These are phyloP conservation scores for Quercus phellos DNA, from an alignment of 331 rosid genomes.

Conservation along the genomic window DNA sequence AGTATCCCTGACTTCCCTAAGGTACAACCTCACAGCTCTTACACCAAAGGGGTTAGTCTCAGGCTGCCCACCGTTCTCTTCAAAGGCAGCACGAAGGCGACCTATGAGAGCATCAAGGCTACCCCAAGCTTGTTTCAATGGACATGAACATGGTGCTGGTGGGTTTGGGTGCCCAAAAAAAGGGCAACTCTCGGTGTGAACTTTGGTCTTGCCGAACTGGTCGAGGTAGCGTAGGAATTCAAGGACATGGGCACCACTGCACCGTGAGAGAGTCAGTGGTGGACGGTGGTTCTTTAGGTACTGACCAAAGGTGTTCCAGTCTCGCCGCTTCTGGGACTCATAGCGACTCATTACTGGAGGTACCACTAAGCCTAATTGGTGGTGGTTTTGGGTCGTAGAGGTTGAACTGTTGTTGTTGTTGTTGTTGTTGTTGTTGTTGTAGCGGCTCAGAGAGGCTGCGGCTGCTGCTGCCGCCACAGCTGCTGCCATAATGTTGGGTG, in stretches of 20 bases:
- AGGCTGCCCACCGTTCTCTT: slow-evolving; percentile 52
- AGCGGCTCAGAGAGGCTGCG: slow-evolving; percentile 5
- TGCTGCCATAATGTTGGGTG: slow-evolving; percentile 30
- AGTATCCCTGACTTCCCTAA: slow-evolving; percentile 41
- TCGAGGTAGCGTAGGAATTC: slow-evolving; percentile 47
- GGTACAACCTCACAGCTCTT: slow-evolving; percentile 44
- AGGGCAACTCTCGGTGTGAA: slow-evolving; percentile 32
- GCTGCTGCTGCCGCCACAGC: slow-evolving; percentile 39
- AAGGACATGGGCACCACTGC: slow-evolving; percentile 53
- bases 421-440: background rate
- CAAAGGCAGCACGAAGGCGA: slow-evolving; percentile 52
- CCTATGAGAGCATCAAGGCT: slow-evolving; percentile 54
- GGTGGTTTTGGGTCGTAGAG: background rate
- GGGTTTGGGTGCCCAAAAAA: slow-evolving; percentile 47
- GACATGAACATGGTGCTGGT: slow-evolving; percentile 46
- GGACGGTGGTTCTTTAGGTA: slow-evolving; percentile 51
- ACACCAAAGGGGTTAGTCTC: slow-evolving; percentile 46
- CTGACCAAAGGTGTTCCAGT: slow-evolving; percentile 60
- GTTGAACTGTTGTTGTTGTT: background rate
- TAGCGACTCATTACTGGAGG: slow-evolving; percentile 33
- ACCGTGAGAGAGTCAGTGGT: slow-evolving; percentile 36
- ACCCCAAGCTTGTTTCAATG: slow-evolving; percentile 43
- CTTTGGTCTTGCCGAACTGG: slow-evolving; percentile 49
- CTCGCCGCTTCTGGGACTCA: slow-evolving; percentile 52
- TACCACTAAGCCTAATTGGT: background rate